Conservation (phyloP, 2,329 filamentous ascomycete genomes). For the Cyphellophora europaea region DNA sequence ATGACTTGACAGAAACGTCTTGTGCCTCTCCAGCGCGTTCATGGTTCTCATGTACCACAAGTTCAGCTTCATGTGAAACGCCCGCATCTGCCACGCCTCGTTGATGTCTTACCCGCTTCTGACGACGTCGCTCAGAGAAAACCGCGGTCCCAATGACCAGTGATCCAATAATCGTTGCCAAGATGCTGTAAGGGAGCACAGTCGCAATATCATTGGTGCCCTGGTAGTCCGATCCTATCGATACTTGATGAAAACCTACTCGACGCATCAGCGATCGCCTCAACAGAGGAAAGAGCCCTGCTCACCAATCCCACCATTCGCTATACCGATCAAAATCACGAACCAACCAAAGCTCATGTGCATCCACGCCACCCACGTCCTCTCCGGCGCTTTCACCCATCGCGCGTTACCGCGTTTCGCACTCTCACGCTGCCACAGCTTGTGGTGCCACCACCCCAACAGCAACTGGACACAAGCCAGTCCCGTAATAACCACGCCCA, state of each 20-base stretch:
- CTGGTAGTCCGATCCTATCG: not conserved
- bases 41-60: too few relatives aligned
- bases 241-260: not conserved
- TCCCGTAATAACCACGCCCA: too few relatives aligned
- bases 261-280: not conserved
- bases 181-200: not conserved
- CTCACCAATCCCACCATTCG: not conserved
- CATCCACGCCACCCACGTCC: not conserved
- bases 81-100: too few relatives aligned
- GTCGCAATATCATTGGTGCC: not conserved
- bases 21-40: too few relatives aligned
- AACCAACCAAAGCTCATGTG: not conserved
- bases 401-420: too few relatives aligned
- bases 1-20: too few relatives aligned
- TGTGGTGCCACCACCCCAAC: too few relatives aligned
- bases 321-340: not conserved
- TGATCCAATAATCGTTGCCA: not conserved
- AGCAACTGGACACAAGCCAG: too few relatives aligned
- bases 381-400: constrained; percentile 47
- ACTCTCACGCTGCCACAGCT: too few relatives aligned
- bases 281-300: not conserved
- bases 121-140: too few relatives aligned
- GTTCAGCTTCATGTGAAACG: too few relatives aligned
- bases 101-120: too few relatives aligned
- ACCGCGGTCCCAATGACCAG: not conserved